A percentile compares a stretch with the other conserved stretches of the same genome.
Conservation (phyloP, 179 eudicot species). For the Kewa caespitosa region DNA sequence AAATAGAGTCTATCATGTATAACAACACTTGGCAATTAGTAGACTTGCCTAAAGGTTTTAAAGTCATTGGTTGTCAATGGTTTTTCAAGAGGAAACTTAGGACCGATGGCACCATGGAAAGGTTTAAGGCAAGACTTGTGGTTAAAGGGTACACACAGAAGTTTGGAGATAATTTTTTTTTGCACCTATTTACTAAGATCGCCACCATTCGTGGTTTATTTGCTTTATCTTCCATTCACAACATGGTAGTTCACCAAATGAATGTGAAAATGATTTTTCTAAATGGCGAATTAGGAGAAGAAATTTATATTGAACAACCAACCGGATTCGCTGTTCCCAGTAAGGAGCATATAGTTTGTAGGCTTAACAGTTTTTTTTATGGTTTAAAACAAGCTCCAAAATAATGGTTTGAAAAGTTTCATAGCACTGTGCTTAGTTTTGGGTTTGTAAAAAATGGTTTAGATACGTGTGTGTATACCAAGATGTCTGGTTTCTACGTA, state of each 20-base stretch:
- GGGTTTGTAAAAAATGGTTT: not conserved
- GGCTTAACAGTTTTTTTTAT: not conserved
- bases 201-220: not conserved
- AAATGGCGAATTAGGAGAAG: not conserved
- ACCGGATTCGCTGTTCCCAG: not conserved
- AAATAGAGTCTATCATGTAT: not conserved
- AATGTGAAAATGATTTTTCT: not conserved
- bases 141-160: not conserved
- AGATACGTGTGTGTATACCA: not conserved
- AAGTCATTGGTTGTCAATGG: not conserved
- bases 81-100: not conserved
- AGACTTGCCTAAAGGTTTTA: not conserved
- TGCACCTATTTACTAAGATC: not conserved
- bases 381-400: not conserved
- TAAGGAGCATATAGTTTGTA: not conserved
- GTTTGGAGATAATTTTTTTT: not conserved
- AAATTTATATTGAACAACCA: not conserved
- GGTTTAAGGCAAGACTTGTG: not conserved
- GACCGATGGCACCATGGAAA: not conserved
- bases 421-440: not conserved
- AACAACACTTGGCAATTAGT: not conserved
- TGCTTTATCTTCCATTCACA: no score
- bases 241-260: conserved; percentile 3
- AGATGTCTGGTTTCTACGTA: not conserved
- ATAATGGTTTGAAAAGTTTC: not conserved